Base-by-base conservation (phyloP, 148 eudicot species). In the Agrostemma githago region DNA sequence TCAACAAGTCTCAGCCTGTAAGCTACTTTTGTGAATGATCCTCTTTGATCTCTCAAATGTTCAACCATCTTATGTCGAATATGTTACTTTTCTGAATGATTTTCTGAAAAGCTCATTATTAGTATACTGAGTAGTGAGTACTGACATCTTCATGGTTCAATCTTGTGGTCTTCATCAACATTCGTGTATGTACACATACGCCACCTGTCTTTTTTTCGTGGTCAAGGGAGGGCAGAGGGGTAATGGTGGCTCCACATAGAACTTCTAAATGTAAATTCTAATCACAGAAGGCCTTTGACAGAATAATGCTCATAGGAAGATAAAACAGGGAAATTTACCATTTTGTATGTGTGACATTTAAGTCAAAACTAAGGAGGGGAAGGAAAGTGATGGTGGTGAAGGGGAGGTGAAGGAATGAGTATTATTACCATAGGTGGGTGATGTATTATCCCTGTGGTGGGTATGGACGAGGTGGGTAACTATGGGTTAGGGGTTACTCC, bases 1-100 rank as follows among this genome's bases (percentile, higher is more conserved):
- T 85, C 62, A 53, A 72, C 68, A 91, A 89, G 77, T 80, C 97
- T 77, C 91, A 76, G 72, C 75, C 87, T 75, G 97, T 91, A 85
- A 87, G 92, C 79, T 26, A 26, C 34, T 75, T 5, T 61, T 72
- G 37, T 38, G 21, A 46, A 37, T 26, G 34, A 26, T 26, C 34
- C 34, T 26, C 34, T 10, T 46, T 46, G 51, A 46, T 8, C 6
- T 40, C 44, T 74, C 14, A 3, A 60, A 34, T 12, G 9, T 48
- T 9, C 9, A 48, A 48, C 11, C 54, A 48, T 48, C 6, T 48
- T 48, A 48, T 48, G 12, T 10, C 3, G 54, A 10, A 48, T 12
- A 44, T 44, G 54, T 48, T 48, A 48, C 54, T 48, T 48, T 44
- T 10, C 51, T 44, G 51, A 10, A 44, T 44, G 51, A 44, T 10